Conservation (phyloP, 1,139 yeast species). For the Petasospora fabianii region DNA sequence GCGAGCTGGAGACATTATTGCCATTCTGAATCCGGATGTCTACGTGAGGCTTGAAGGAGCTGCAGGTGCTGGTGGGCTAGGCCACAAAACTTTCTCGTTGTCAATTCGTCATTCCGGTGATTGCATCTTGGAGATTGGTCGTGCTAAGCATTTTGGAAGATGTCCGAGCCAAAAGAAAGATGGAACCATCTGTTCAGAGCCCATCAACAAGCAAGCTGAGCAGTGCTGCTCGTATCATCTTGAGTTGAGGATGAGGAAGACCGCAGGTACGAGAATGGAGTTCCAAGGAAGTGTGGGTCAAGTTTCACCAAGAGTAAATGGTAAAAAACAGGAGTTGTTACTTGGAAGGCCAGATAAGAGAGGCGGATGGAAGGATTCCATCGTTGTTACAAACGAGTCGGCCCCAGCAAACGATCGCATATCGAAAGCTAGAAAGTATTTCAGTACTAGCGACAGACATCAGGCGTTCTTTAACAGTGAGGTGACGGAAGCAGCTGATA, state of each 20-base stretch:
- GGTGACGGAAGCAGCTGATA: slow-evolving; percentile 45
- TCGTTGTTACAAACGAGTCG: slow-evolving; percentile 30
- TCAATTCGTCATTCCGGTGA: slow-evolving; percentile 48
- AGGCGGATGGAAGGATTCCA: slow-evolving; percentile 26
- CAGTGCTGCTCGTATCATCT: slow-evolving; percentile 70
- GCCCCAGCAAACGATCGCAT: slow-evolving; percentile 27
- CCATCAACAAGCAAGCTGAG: slow-evolving; percentile 51
- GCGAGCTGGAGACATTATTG: slow-evolving; percentile 68
- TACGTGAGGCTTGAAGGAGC: slow-evolving; percentile 37
- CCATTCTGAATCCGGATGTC: slow-evolving; percentile 70
- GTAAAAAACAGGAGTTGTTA: slow-evolving; percentile 34
- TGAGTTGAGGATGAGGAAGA: slow-evolving; percentile 51
- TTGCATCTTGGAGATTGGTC: slow-evolving; percentile 68
- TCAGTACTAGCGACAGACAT: slow-evolving; percentile 38
- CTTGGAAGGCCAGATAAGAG: slow-evolving; percentile 24
- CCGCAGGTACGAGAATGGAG: slow-evolving; percentile 66
- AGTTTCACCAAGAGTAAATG: slow-evolving; percentile 38
- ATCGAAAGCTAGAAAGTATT: slow-evolving; percentile 29
- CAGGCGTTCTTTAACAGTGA: slow-evolving; percentile 46
- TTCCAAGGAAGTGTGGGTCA: slow-evolving; percentile 56
- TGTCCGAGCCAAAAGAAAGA: slow-evolving; percentile 50
- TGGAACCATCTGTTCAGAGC: slow-evolving; percentile 52
- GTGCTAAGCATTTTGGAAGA: slow-evolving; percentile 62
- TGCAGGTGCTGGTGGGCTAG: slow-evolving; percentile 16
- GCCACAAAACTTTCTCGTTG: slow-evolving; percentile 52